Percentiles rank a stretch among this genome's conserved stretches.
phyloP scores from a whole-genome alignment of 2,329 filamentous ascomycete genomes.

The Plenodomus lindquistii region DNA sequence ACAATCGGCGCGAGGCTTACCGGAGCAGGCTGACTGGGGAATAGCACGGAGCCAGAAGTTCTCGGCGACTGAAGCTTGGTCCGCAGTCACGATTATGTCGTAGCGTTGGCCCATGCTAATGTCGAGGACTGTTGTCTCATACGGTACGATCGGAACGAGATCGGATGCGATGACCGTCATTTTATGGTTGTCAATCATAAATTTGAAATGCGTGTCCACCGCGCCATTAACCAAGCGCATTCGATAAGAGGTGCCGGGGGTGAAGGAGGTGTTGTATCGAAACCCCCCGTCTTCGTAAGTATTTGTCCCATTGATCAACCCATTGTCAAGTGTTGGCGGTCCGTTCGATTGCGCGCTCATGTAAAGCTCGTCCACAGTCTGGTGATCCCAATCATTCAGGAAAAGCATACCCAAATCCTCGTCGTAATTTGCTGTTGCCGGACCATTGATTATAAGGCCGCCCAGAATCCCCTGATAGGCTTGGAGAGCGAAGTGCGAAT shows the following conservation, averaged over 20 bases:
- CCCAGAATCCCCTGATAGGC: constrained; percentile 48
- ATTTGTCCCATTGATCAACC: constrained; percentile 52
- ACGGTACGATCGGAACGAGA: constrained; percentile 49
- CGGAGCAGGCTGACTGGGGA: constrained; percentile 46
- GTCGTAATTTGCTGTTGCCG: constrained; percentile 47
- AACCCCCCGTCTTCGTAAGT: constrained; percentile 36
- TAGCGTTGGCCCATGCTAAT: constrained; percentile 49
- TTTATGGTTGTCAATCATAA: constrained; percentile 50
- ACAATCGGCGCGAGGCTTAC: too few species aligned
- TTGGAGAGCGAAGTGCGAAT: constrained; percentile 49
- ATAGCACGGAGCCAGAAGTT: constrained; percentile 46
- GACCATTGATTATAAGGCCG: constrained; percentile 48
- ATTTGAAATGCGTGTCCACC: constrained; percentile 47
- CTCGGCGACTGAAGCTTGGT: constrained; percentile 27
- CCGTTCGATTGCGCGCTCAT: constrained; percentile 26
- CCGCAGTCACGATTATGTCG: constrained; percentile 43
- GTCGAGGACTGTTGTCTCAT: constrained; percentile 44
- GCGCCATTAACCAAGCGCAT: constrained; percentile 50
- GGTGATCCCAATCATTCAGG: constrained; percentile 51
- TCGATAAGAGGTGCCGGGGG: constrained; percentile 46
- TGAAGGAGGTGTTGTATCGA: constrained; percentile 44
- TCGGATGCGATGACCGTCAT: constrained; percentile 51
- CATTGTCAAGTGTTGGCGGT: constrained; percentile 47
- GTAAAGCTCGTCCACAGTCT: constrained; percentile 45
- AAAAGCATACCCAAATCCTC: constrained; percentile 50